A percentile compares a stretch with the other conserved stretches of the same genome.
Conservation (phyloP, 805 yeast genomes). For the Sugiyamaella smithiae region DNA sequence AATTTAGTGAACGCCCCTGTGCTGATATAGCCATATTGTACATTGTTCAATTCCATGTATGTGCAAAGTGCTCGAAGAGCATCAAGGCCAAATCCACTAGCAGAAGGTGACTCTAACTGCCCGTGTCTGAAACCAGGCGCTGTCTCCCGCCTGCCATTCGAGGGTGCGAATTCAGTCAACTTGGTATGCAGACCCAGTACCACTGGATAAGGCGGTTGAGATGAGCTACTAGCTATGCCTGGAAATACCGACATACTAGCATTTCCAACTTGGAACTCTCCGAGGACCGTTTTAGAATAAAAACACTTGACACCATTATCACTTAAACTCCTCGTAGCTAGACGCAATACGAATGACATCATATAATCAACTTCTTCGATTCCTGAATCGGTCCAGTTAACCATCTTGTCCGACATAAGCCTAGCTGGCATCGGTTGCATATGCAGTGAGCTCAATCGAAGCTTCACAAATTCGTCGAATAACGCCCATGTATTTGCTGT, state of each 20-base stretch:
- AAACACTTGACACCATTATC: constrained; percentile 12
- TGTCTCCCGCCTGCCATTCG: no score
- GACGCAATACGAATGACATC: not conserved
- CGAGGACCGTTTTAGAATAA: constrained; percentile 2
- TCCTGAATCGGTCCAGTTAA: constrained; percentile 6
- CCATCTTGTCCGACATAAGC: not conserved
- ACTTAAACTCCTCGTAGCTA: constrained; percentile 14
- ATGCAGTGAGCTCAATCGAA: not conserved
- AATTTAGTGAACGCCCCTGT: constrained; percentile 21
- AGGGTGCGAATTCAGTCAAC: no score
- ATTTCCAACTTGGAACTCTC: constrained; percentile 14
- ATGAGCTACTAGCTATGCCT: not conserved
- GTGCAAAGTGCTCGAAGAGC: constrained; percentile 17
- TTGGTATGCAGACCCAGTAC: no score
- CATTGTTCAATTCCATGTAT: constrained; percentile 23
- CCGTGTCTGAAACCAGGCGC: no score
- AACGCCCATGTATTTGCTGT: not conserved
- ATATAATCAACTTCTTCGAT: constrained; percentile 9
- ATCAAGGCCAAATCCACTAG: not conserved
- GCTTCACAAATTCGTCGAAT: not conserved
- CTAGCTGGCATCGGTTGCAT: not conserved
- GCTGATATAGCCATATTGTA: constrained; percentile 24
- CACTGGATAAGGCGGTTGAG: no score
- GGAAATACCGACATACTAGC: constrained; percentile 11
- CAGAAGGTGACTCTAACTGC: no score